Base-by-base conservation (phyloP, 2,329 filamentous ascomycete genomes). In the Cordyceps fumosorosea region DNA sequence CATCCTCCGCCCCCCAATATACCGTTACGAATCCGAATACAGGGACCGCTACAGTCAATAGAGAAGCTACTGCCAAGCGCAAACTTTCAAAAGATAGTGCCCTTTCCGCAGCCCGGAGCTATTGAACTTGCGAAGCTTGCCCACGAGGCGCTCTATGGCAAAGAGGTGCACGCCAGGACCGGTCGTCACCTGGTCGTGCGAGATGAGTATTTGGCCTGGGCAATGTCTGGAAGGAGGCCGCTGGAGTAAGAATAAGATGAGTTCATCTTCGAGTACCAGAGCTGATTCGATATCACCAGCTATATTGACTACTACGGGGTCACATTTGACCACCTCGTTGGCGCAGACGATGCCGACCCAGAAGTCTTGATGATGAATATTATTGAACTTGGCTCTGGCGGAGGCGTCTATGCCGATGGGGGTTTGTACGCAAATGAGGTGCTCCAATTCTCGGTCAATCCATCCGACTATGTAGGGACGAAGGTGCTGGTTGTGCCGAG, bases 351-450 rank as follows among this genome's bases (percentile, higher is more conserved):
- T 54, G 37, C 34, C 34, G 66, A 75, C 64, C 76, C 74, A 18
- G 75, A 78, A 62, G 74, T 77, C 1, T 64, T 78, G 14, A 70
- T 75, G 65, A 74, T 78, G 45, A 77, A 76, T 50, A 76, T 79
- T 29, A 7, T 29, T 29, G 29, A 29, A 29, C 29, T 29, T 6
- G 29, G 8, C 29, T 29, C 29, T 29, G 8, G 29, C 29, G 29
- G 29, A 29, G 29, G 29, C 29, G 29, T 29, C 34, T 37, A 37
- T 12, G 34, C 34, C 34, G 34, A 37, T 37, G 34, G 34, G 4
- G 34, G 34, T 2, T 10, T 37, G 12, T 37, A 37, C 11, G 32
- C 32, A 34, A 34, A 34, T 10, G 34, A 37, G 11, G 11, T 4
- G 12, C 34, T 37, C 12, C 34, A 5, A 14, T 37, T 37, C 34